Percentiles rank a stretch among this genome's conserved stretches.
Evolutionary conservation across 371 early-diverging fungal species (phyloP).

Genomic region (Lichtheimia ornata): DNA sequence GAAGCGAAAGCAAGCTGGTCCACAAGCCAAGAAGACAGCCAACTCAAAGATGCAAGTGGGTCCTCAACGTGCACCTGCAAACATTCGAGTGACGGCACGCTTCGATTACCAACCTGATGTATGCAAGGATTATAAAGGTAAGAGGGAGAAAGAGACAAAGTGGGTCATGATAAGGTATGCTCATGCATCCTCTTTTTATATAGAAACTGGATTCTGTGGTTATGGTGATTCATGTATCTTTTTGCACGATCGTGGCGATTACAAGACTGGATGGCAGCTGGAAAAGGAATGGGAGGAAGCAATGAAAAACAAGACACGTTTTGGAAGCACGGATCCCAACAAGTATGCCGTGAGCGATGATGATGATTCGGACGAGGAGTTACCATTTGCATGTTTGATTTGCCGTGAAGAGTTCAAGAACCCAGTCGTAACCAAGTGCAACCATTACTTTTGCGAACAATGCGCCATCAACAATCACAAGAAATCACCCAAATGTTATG

Average conservation of each 20-base stretch:
- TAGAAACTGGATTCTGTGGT: slow-evolving; percentile 91
- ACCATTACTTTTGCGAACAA: slow-evolving; percentile 95
- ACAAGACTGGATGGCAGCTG: slow-evolving; percentile 95
- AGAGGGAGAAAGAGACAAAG: background rate
- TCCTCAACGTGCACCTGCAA: slow-evolving; percentile 81
- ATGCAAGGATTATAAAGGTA: slow-evolving; percentile 97
- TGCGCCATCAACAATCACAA: slow-evolving; percentile 84
- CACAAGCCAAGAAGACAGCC: slow-evolving; percentile 32
- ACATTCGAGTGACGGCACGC: slow-evolving; percentile 83
- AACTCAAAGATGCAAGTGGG: slow-evolving; percentile 73
- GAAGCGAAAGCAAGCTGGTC: slow-evolving; percentile 28
- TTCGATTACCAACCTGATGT: slow-evolving; percentile 98
- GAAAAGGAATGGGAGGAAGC: slow-evolving; percentile 94
- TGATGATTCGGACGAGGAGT: slow-evolving; percentile 63
- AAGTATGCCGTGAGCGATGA: slow-evolving; percentile 57
- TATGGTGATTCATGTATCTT: slow-evolving; percentile 97
- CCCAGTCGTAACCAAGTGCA: slow-evolving; percentile 92
- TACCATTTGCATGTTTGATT: slow-evolving; percentile 94
- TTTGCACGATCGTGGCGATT: slow-evolving; percentile 96
- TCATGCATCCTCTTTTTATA: background rate
- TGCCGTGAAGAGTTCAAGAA: slow-evolving; percentile 85
- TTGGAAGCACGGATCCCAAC: slow-evolving; percentile 51
- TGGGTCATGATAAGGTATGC: too few species aligned
- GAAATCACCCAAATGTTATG: slow-evolving; percentile 90
- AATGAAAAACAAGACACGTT: slow-evolving; percentile 61